phyloP scores from a whole-genome alignment of 1,284 basidiomycete species.

The Tilletia horrida region DNA sequence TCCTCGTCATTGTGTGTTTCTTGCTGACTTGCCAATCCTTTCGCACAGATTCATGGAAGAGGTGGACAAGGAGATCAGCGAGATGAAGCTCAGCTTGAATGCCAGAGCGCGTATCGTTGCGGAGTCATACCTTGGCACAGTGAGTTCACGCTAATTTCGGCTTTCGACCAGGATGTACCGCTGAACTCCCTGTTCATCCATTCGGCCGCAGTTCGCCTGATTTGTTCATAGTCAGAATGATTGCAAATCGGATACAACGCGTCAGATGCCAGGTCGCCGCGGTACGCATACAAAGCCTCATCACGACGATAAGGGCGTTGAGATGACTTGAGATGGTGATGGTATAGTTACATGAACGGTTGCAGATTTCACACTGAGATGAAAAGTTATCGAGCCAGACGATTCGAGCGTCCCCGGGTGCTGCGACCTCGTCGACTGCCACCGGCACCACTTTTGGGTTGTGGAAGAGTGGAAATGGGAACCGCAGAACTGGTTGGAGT shows the following conservation, averaged over 20 bases:
- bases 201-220: slow-evolving; percentile 10
- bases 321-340: too few relatives aligned
- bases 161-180: not conserved
- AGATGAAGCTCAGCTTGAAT: slow-evolving; percentile 72
- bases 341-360: too few relatives aligned
- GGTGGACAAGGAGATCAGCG: slow-evolving; percentile 84
- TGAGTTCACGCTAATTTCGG: slow-evolving; percentile 25
- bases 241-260: too few relatives aligned
- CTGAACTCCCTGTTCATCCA: too few relatives aligned
- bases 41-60: slow-evolving; percentile 86
- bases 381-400: too few relatives aligned
- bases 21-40: not conserved
- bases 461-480: not conserved
- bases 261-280: too few relatives aligned
- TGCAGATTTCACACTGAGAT: too few relatives aligned
- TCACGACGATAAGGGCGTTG: too few relatives aligned
- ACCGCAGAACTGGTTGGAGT: not conserved
- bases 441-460: not conserved
- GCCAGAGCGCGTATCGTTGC: slow-evolving; percentile 95
- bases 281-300: too few relatives aligned
- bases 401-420: not conserved
- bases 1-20: not conserved
- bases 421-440: not conserved
- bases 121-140: slow-evolving; percentile 60
- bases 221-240: too few relatives aligned